Evolutionary conservation across 2,329 filamentous ascomycete species (phyloP), one percentile per base, ranked within the genome.

Genomic region (Phyllosticta paracitricarpa): DNA sequence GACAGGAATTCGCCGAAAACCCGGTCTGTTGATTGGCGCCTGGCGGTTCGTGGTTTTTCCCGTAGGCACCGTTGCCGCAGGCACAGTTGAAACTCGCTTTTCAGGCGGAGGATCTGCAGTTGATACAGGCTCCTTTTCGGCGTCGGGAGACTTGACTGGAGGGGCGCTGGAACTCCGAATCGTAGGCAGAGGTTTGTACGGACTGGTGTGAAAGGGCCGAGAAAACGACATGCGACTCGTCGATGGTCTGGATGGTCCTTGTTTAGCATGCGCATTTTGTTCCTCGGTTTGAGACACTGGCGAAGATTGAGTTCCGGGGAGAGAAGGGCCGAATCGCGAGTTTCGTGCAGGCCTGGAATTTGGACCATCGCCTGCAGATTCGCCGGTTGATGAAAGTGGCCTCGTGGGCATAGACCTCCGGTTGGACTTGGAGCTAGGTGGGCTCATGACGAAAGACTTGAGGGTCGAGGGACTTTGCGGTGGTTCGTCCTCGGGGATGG

Each of bases 391-490:
- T 10, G 59, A 55, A 40, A 62, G 67, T 2, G 72, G 72, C 17
- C 74, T 64, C 51, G 71, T 70, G 51, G 74, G 72, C 69, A 75
- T 73, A 33, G 73, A 75, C 64, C 73, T 68, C 51, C 73, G 68
- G 19, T 72, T 69, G 14, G 60, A 56, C 22, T 30, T 55, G 12
- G 65, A 69, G 57, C 63, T 71, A 8, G 72, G 40, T n/a, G 40
- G 72, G 55, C 70, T 73, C 68, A 73, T 75, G 56, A 74, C 70
- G 62, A 73, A 72, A 48, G 73, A 74, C 53, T 68, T 73, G 59
- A 74, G 68, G 55, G 71, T 71, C 62, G 69, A 71, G 56, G 70
- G 70, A 54, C 69, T 71, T 61, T 71, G 68, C 35, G 67, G 65
- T 2, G 17, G 19, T 48, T 69, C 66, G 40, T 74, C 71, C 28